Evolutionary conservation across 352 stramenopile species (phyloP).

Genomic region (Phytophthora pseudosyringae): DNA sequence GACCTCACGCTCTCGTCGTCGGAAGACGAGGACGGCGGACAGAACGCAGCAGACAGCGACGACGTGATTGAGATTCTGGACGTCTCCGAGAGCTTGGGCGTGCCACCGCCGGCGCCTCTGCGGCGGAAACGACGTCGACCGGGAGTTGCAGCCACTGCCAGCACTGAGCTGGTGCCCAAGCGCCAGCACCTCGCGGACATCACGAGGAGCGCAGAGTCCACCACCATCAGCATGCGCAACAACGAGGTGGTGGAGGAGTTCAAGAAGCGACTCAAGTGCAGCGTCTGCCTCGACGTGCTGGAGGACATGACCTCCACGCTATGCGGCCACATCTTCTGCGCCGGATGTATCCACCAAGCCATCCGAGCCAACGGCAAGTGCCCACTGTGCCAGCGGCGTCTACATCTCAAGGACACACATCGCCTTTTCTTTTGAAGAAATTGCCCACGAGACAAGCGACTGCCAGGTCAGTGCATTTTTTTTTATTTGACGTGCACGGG

Average conservation of each 20-base stretch:
- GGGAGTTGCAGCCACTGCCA: neutral
- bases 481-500: constrained; percentile 25
- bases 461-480: constrained; percentile 29
- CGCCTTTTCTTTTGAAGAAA: constrained; percentile 73
- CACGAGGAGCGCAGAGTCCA: constrained; percentile 63
- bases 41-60: constrained; percentile 37
- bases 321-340: constrained; percentile 85
- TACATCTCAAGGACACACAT: constrained; percentile 78
- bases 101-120: constrained; percentile 27
- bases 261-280: constrained; percentile 82
- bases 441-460: neutral
- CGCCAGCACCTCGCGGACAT: constrained; percentile 45
- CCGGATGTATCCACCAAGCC: constrained; percentile 69
- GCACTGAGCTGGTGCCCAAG: constrained; percentile 22
- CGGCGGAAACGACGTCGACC: constrained; percentile 53
- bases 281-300: constrained; percentile 81
- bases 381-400: constrained; percentile 68
- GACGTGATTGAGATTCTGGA: constrained; percentile 70
- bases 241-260: constrained; percentile 80
- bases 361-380: constrained; percentile 79
- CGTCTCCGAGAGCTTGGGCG: constrained; percentile 12
- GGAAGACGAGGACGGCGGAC: constrained; percentile 47
- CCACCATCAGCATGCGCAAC: constrained; percentile 74
- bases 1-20: constrained; percentile 69
- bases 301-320: constrained; percentile 83